phyloP scores from a whole-genome alignment of 148 eudicot genomes.

The Silene uniflora region DNA sequence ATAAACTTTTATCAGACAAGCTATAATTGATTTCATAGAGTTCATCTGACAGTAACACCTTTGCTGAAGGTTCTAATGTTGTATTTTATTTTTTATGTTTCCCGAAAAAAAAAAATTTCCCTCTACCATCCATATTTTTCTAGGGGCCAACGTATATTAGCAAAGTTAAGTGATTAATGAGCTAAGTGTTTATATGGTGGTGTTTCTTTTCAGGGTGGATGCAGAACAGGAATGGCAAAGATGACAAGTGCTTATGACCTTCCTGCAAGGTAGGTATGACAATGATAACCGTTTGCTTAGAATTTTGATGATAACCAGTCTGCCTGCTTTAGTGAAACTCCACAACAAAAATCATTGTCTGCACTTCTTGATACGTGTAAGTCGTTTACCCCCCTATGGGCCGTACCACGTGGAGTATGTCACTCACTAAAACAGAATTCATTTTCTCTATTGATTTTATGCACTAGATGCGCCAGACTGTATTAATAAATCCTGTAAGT shows the following conservation, averaged over 20 bases:
- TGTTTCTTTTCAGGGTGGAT: conserved; percentile 76
- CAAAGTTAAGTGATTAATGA: not conserved
- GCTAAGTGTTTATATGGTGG: conserved; percentile 9
- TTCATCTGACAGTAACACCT: not conserved
- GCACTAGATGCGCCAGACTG: not conserved
- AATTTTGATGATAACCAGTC: too few relatives aligned
- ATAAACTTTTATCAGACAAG: not conserved
- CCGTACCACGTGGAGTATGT: not conserved
- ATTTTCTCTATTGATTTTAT: not conserved
- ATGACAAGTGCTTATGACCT: conserved; percentile 91
- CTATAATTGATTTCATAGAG: not conserved
- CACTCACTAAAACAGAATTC: not conserved
- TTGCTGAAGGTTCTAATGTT: not conserved
- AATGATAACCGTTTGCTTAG: too few relatives aligned
- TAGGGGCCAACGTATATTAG: conserved; percentile 2
- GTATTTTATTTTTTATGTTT: too few relatives aligned
- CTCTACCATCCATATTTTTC: not conserved
- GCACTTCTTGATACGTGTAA: too few relatives aligned
- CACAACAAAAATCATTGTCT: not conserved
- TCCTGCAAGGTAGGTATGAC: conserved; percentile 74
- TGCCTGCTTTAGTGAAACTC: not conserved
- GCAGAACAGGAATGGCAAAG: conserved; percentile 99
- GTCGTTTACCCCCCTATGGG: too few relatives aligned
- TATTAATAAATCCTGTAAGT: not conserved
- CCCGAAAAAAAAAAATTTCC: too few relatives aligned